phyloP scores from a whole-genome alignment of 257 asterid genomes.

The Ehretia macrophylla region DNA sequence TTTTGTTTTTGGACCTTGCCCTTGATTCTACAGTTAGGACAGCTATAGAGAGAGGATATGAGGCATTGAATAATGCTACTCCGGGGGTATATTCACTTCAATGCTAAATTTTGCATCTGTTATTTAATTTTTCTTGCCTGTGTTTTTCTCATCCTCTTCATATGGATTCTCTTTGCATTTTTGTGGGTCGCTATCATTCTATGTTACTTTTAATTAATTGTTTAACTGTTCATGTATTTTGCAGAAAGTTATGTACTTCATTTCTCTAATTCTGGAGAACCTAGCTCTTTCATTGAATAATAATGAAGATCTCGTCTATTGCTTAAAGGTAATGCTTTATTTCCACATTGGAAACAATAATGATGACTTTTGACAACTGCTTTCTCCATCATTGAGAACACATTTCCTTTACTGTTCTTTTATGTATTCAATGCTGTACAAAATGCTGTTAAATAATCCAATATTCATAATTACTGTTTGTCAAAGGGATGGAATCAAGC shows the following conservation, averaged over 20 bases:
- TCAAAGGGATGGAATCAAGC: conserved; percentile 89
- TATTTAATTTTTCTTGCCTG: background rate
- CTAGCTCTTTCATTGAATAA: conserved; percentile 78
- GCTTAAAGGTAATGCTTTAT: conserved; percentile 72
- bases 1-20: conserved; percentile 87
- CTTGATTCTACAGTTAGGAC: conserved; percentile 96
- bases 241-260: conserved; percentile 93
- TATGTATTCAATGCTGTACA: too few species aligned
- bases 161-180: conserved; percentile 4
- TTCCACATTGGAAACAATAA: background rate
- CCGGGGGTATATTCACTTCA: conserved; percentile 59
- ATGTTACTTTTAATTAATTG: conserved; percentile 4
- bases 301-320: conserved; percentile 84
- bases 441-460: too few species aligned
- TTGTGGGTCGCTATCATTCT: background rate
- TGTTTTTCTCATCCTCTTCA: background rate
- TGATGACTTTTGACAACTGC: background rate
- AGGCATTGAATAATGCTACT: conserved; percentile 65
- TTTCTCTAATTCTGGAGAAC: conserved; percentile 85
- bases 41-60: conserved; percentile 95
- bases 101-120: conserved; percentile 3
- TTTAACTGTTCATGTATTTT: conserved; percentile 19
- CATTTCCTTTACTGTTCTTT: background rate
- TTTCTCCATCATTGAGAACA: background rate
- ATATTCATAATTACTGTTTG: conserved; percentile 8